Conservation (phyloP, 345 rosid genomes). For the Dipteronia sinensis region DNA sequence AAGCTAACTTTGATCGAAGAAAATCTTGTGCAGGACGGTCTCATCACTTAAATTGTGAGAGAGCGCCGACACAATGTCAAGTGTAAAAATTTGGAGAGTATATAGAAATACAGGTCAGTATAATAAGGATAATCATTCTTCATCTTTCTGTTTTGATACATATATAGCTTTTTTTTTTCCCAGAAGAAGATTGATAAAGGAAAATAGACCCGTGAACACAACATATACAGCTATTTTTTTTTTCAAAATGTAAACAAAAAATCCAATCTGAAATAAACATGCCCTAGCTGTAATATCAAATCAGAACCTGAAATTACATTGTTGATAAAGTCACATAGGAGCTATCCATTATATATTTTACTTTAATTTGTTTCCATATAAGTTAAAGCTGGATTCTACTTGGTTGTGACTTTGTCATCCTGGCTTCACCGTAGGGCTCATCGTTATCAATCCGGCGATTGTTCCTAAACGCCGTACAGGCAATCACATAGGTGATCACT, state of each 20-base stretch:
- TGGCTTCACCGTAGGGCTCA: conserved; percentile 73
- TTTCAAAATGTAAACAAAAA: not conserved
- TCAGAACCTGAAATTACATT: conserved; percentile 10
- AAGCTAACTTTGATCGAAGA: too few relatives aligned
- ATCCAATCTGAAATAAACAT: conserved; percentile 16
- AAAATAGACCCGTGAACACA: not conserved
- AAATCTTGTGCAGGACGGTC: too few relatives aligned
- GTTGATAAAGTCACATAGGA: conserved; percentile 1
- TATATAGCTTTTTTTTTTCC: not conserved
- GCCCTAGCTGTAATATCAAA: conserved; percentile 9
- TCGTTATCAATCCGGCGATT: conserved; percentile 76
- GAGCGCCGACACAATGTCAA: too few relatives aligned
- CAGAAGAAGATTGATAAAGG: not conserved
- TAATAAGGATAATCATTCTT: conserved; percentile 2
- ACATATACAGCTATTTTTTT: conserved; percentile 10
- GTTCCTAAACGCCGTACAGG: conserved; percentile 78
- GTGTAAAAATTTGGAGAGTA: too few relatives aligned
- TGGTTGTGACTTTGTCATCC: conserved; percentile 79
- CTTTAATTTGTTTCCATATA: not conserved
- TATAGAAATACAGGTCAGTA: not conserved
- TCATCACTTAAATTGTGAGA: too few relatives aligned
- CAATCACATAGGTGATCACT: conserved; percentile 72
- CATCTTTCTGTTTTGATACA: not conserved
- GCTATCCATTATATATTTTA: not conserved
- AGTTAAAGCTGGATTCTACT: conserved; percentile 55